Evolutionary conservation across 2,329 filamentous ascomycete species (phyloP).

Genomic region (Cordyceps farinosa): DNA sequence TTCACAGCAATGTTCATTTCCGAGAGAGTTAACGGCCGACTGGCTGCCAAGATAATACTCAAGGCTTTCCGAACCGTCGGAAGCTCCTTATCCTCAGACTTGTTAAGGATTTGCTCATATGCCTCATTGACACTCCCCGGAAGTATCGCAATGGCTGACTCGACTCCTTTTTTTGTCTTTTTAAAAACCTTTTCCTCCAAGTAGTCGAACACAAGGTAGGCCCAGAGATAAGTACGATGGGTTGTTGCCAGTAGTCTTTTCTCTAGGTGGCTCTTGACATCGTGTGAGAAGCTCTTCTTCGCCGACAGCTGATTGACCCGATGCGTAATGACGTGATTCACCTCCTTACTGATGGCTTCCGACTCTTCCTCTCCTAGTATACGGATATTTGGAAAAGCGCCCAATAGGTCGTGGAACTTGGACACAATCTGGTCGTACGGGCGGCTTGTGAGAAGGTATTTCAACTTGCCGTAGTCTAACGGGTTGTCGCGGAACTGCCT

Average conservation of each 20-base stretch:
- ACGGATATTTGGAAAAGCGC: slow-evolving; percentile 28
- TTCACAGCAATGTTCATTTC: slow-evolving; percentile 30
- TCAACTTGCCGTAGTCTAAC: slow-evolving; percentile 23
- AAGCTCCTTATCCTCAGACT: slow-evolving; percentile 20
- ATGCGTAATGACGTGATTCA: slow-evolving; percentile 32
- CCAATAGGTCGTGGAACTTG: slow-evolving; percentile 23
- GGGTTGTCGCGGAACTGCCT: slow-evolving; percentile 3
- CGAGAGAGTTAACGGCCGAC: slow-evolving; percentile 25
- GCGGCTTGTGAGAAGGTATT: slow-evolving; percentile 35
- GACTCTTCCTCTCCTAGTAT: slow-evolving; percentile 37
- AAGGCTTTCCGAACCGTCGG: slow-evolving; percentile 22
- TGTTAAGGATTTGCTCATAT: slow-evolving; percentile 29
- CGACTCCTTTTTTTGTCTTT: slow-evolving; percentile 22
- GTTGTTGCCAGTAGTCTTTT: slow-evolving; percentile 20
- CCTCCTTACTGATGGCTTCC: slow-evolving; percentile 33
- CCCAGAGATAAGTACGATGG: slow-evolving; percentile 38
- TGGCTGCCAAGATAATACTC: slow-evolving; percentile 27
- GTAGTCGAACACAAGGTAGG: slow-evolving; percentile 34
- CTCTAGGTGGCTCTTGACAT: slow-evolving; percentile 22
- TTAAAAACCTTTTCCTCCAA: slow-evolving; percentile 25
- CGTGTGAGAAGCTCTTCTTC: slow-evolving; percentile 18
- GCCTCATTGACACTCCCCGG: slow-evolving; percentile 29
- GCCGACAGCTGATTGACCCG: slow-evolving; percentile 19
- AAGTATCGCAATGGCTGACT: slow-evolving; percentile 23
- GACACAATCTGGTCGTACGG: slow-evolving; percentile 31